Conservation (phyloP, 1,284 basidiomycete species). For the Trametes sp. region DNA sequence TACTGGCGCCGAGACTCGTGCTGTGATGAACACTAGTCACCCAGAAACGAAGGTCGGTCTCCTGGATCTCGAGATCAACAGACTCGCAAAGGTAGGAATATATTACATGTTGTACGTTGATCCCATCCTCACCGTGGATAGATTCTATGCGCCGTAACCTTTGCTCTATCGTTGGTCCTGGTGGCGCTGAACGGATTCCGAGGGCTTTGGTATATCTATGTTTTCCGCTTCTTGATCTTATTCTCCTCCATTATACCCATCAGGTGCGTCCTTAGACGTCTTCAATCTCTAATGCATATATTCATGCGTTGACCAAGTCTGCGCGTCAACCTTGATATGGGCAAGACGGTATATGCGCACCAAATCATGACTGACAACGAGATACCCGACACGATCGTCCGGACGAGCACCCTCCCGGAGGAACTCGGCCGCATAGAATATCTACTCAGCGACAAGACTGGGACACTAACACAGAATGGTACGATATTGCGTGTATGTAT, state of each 20-base stretch:
- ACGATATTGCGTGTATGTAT: constrained; percentile 28
- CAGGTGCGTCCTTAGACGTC: constrained; percentile 63
- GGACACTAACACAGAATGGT: constrained; percentile 98
- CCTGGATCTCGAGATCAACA: constrained; percentile 95
- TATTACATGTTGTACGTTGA: background rate
- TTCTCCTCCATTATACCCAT: constrained; percentile 99
- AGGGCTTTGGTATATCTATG: constrained; percentile 95
- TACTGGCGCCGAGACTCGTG: constrained; percentile 93
- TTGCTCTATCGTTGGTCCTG: constrained; percentile 88
- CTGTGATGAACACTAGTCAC: constrained; percentile 99
- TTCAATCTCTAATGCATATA: background rate
- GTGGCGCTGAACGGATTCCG: constrained; percentile 98
- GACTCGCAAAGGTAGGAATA: constrained; percentile 84
- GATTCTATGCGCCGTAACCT: constrained; percentile 96
- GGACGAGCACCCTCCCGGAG: constrained; percentile 96
- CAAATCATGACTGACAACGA: constrained; percentile 95
- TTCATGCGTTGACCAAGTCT: constrained; percentile 61
- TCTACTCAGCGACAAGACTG: constrained; percentile 96
- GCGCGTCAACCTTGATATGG: constrained; percentile 99
- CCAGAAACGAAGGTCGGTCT: constrained; percentile 95
- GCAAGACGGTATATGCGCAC: constrained; percentile 96
- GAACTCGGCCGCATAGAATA: constrained; percentile 98
- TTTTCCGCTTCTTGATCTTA: constrained; percentile 96
- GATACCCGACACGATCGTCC: constrained; percentile 95
- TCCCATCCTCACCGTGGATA: constrained; percentile 42